These are phyloP conservation scores for Saccharomycopsis guyanensis DNA, from an alignment of 805 yeast genomes.

Conservation along the genomic window DNA sequence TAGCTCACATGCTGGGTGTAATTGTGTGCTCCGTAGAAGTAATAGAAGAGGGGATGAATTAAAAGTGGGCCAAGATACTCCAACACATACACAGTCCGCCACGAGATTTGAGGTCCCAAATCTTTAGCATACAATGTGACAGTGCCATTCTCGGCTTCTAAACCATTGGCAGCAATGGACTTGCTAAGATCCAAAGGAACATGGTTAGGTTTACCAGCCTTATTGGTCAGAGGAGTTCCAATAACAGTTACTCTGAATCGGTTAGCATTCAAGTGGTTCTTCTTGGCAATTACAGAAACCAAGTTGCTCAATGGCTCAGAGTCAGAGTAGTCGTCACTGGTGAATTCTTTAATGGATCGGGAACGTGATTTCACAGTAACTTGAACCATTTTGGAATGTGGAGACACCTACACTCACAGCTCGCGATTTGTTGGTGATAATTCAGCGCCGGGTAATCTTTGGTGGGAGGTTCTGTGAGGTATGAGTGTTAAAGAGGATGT, in stretches of 20 bases:
- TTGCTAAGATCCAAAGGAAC: conserved; percentile 25
- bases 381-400: conserved; percentile 31
- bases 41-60: conserved; percentile 66
- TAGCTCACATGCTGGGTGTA: conserved; percentile 48
- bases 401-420: too few species aligned
- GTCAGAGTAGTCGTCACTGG: conserved; percentile 27
- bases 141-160: conserved; percentile 35
- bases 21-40: conserved; percentile 36
- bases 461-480: too few species aligned
- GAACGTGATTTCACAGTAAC: conserved; percentile 56
- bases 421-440: too few species aligned
- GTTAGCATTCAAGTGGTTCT: conserved; percentile 37
- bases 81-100: conserved; percentile 82
- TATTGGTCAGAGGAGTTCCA: conserved; percentile 23
- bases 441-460: too few species aligned
- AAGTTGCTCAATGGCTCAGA: conserved; percentile 36
- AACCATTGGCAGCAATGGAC: conserved; percentile 31
- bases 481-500: too few species aligned
- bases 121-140: conserved; percentile 65
- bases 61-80: conserved; percentile 89
- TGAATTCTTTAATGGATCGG: conserved; percentile 42
- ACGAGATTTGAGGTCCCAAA: conserved; percentile 85
- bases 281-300: conserved; percentile 34
- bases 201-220: conserved; percentile 24
- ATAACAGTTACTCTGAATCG: conserved; percentile 49